Base-by-base conservation (phyloP, 2,329 filamentous ascomycete species). In the Drechmeria coniospora region DNA sequence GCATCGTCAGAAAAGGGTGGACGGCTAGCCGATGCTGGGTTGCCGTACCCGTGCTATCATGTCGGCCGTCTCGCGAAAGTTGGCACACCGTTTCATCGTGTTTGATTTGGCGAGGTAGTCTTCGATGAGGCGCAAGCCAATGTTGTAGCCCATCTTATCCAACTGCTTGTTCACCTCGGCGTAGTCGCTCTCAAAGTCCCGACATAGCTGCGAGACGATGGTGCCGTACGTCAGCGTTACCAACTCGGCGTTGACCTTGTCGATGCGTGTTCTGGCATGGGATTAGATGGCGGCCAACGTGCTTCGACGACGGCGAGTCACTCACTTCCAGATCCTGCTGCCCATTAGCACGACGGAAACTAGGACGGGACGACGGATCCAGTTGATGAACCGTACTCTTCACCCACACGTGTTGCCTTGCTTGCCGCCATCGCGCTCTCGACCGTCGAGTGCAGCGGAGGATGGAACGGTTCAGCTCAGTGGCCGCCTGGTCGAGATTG, bases 121-220 rank as follows among this genome's bases (percentile, higher is more conserved):
- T 45, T 98, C 90, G 42, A 98, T 94, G 39, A 98, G 59, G 21
- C 90, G 80, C 47, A 95, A 65, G 16, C 90, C 90, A 38, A 98
- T 98, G 47, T 95, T 95, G 60, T 95, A 94, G 30, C 90, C 90
- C 90, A 98, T 98, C 59, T 87, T 92, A 50, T 98, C 90, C 24
- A 98, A 68, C 53, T 98, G 90, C 53, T 87, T 84, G 60, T 98
- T 98, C 50, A 98, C 87, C 52, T 95, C 84, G 28, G 72, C 64
- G 50, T 98, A 98, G 57, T 95, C 83, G 44, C 73, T 76, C 43
- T 94, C 84, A 51, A 87, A 93, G 61, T 98, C 90, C 54, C 87
- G 87, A 62, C 87, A 95, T 39, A 98, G 65, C 53, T 95, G 87
- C 32, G 84, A 81, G 32, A 98, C 90, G 37, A 98, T 92, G 15